These are phyloP conservation scores for Maudiozyma turicensis DNA, from an alignment of 805 yeast species.

Conservation along the genomic window DNA sequence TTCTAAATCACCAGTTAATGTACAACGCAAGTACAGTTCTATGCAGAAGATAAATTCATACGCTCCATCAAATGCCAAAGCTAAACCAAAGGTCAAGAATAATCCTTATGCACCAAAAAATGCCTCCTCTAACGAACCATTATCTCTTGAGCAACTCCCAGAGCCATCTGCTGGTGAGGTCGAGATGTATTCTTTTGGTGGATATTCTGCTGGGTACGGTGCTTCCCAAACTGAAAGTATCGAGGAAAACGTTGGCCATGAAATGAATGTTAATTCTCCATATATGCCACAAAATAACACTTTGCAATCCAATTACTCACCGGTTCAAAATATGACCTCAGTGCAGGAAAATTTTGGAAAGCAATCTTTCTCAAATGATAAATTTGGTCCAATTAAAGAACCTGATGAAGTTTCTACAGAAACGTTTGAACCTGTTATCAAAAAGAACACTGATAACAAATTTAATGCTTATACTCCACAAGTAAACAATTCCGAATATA, in stretches of 20 bases:
- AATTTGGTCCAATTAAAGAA: constrained; percentile 17
- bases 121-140: not conserved
- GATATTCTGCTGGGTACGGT: not conserved
- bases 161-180: not conserved
- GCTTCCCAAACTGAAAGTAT: not conserved
- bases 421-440: constrained; percentile 24
- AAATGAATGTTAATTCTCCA: not conserved
- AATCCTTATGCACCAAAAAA: constrained; percentile 5
- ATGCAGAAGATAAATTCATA: constrained; percentile 2
- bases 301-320: no score
- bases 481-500: constrained; percentile 28
- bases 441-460: constrained; percentile 15
- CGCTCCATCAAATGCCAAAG: constrained; percentile 1
- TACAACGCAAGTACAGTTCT: not conserved
- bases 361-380: constrained; percentile 1
- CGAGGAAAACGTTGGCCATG: not conserved
- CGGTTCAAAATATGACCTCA: no score
- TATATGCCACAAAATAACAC: not conserved
- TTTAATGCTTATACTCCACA: constrained; percentile 14
- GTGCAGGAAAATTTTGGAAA: not conserved
- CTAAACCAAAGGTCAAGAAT: constrained; percentile 3
- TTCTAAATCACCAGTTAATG: not conserved
- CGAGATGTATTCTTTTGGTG: constrained; percentile 3
- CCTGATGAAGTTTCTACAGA: constrained; percentile 14
- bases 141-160: not conserved